Percentiles rank a stretch among this genome's conserved stretches.
Conservation (phyloP, 2,329 filamentous ascomycete genomes). For the Rutstroemia sp. region DNA sequence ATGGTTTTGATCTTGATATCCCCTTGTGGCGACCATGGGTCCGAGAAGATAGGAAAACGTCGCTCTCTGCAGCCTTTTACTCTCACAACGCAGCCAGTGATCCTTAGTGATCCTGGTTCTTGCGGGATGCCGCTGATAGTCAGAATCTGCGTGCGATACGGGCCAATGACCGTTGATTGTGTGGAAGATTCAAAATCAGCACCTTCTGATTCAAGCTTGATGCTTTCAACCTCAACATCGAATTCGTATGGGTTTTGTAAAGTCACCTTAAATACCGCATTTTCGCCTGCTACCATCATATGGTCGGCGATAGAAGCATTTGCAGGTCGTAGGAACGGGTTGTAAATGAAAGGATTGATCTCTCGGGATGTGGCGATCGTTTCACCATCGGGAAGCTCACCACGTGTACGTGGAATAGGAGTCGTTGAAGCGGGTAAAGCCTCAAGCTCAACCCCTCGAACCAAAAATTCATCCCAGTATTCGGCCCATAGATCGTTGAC, state of each 20-base stretch:
- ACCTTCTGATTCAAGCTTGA: constrained; percentile 68
- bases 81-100: constrained; percentile 73
- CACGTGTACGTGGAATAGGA: constrained; percentile 56
- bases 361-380: constrained; percentile 33
- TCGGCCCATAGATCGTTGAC: constrained; percentile 64
- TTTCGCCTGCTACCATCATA: constrained; percentile 71
- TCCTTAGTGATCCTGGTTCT: constrained; percentile 57
- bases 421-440: constrained; percentile 50
- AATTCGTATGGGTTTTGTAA: constrained; percentile 94
- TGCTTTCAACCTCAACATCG: constrained; percentile 78
- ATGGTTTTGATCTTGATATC: constrained; percentile 71
- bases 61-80: constrained; percentile 76
- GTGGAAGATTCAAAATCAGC: constrained; percentile 60
- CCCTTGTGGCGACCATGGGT: constrained; percentile 64
- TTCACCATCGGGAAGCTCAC: constrained; percentile 39
- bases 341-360: constrained; percentile 86
- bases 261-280: constrained; percentile 70
- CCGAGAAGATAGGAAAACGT: constrained; percentile 74
- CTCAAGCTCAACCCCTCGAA: constrained; percentile 69
- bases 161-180: constrained; percentile 63
- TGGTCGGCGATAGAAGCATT: constrained; percentile 53
- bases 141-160: constrained; percentile 76
- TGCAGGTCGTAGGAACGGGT: constrained; percentile 72
- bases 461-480: constrained; percentile 95
- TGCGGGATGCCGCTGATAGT: constrained; percentile 62